These are phyloP conservation scores for Mycosphaerelloides madeirae DNA, from an alignment of 2,329 filamentous ascomycete species.

Conservation along the genomic window DNA sequence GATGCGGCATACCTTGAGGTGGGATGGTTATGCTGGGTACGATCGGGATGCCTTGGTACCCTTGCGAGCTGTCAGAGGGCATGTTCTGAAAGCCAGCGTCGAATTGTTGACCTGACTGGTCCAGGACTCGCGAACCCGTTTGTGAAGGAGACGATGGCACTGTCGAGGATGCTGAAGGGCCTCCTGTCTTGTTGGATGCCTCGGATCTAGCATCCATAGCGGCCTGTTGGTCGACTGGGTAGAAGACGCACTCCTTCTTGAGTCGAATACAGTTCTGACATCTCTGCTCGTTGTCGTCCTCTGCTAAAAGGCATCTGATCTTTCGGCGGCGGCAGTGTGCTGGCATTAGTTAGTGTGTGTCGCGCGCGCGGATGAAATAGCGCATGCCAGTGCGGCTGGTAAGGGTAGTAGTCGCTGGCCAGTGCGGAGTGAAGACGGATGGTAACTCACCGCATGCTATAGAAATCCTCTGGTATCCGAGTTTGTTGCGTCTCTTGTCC, in stretches of 20 bases:
- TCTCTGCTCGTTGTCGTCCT: conserved; percentile 66
- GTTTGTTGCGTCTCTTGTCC: conserved; percentile 75
- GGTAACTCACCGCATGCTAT: conserved; percentile 83
- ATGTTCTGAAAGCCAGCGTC: neutral
- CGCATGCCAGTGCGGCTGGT: conserved; percentile 14
- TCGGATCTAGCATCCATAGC: conserved; percentile 26
- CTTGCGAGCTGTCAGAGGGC: neutral
- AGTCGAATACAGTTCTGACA: conserved; percentile 91
- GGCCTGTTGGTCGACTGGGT: conserved; percentile 63
- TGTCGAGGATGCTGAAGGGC: conserved; percentile 23
- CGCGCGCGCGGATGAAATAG: conserved; percentile 12
- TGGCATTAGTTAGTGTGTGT: conserved; percentile 35
- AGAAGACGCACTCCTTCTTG: conserved; percentile 92
- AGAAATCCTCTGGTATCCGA: conserved; percentile 91
- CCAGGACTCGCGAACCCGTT: conserved; percentile 12
- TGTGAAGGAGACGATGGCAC: conserved; percentile 24
- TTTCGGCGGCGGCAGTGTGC: conserved; percentile 90
- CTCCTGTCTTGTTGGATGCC: conserved; percentile 16
- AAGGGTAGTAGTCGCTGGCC: conserved; percentile 2
- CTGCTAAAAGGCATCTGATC: conserved; percentile 79
- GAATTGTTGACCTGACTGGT: conserved; percentile 4
- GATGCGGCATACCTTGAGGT: conserved; percentile 1
- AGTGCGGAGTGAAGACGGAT: conserved; percentile 6
- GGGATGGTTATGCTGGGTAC: conserved; percentile 1
- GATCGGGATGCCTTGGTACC: conserved; percentile 7